Evolutionary conservation across 345 rosid species (phyloP).

Genomic region (Citrus hindsii): DNA sequence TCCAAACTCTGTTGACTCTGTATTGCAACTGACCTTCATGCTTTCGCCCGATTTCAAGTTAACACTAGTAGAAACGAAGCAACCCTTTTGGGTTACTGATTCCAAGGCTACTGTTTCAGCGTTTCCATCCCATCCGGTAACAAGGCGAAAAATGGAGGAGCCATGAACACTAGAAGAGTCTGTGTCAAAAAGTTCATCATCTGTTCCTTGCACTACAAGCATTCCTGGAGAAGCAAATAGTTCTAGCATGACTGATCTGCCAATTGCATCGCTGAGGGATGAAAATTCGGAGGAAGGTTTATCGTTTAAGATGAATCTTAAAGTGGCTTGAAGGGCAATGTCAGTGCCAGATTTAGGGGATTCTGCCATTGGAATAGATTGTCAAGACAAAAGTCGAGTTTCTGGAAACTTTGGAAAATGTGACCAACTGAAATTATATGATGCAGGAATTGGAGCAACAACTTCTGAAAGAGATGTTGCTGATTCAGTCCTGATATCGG

Average conservation of each 20-base stretch:
- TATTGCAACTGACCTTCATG: slow-evolving; percentile 48
- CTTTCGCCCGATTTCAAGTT: slow-evolving; percentile 26
- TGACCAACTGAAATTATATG: slow-evolving; percentile 48
- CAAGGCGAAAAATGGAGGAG: slow-evolving; percentile 43
- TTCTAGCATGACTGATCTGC: slow-evolving; percentile 58
- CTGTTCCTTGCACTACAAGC: slow-evolving; percentile 44
- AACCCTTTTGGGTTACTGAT: no score
- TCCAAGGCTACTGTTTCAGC: slow-evolving; percentile 50
- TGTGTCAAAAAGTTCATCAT: slow-evolving; percentile 32
- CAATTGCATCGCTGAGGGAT: slow-evolving; percentile 29
- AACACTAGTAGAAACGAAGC: no score
- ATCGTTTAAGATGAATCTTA: slow-evolving; percentile 47
- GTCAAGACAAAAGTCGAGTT: slow-evolving; percentile 37
- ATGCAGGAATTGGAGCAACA: slow-evolving; percentile 52
- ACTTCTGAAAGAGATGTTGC: slow-evolving; percentile 36
- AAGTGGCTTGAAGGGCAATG: slow-evolving; percentile 48
- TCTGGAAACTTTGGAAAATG: slow-evolving; percentile 52
- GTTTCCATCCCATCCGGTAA: slow-evolving; percentile 61
- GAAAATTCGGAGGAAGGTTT: slow-evolving; percentile 13
- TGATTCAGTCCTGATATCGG: slow-evolving; percentile 51
- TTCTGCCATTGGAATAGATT: slow-evolving; percentile 54
- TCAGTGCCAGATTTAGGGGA: slow-evolving; percentile 52
- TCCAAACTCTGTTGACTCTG: slow-evolving; percentile 17
- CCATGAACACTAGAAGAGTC: slow-evolving; percentile 18
- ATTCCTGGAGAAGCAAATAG: slow-evolving; percentile 76